Conservation (phyloP, 352 stramenopile species). For the Hyaloperonospora arabidopsidis region DNA sequence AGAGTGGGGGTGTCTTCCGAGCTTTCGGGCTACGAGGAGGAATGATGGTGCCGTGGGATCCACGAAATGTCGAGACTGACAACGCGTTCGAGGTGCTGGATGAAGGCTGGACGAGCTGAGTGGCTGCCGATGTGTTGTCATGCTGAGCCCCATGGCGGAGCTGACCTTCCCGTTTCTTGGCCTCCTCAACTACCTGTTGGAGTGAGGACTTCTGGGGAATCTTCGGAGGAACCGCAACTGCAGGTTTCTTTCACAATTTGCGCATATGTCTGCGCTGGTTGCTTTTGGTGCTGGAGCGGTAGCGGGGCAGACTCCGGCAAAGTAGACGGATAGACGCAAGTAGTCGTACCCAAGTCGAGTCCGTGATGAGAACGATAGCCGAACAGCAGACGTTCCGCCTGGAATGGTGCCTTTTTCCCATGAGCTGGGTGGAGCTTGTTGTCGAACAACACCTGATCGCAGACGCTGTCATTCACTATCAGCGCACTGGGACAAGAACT, state of each 20-base stretch:
- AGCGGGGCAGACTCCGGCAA: background rate
- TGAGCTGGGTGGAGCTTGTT: background rate
- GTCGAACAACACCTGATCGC: background rate
- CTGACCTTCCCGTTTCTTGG: too few species aligned
- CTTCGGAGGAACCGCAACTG: too few species aligned
- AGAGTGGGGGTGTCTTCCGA: background rate
- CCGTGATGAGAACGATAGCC: too few species aligned
- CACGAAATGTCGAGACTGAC: background rate
- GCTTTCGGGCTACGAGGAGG: background rate
- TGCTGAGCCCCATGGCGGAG: background rate
- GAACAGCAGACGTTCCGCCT: too few species aligned
- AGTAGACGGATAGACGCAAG: too few species aligned
- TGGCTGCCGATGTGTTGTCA: background rate
- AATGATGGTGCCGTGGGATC: background rate
- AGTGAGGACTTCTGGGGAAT: background rate
- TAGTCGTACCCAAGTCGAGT: too few species aligned
- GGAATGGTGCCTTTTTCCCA: background rate
- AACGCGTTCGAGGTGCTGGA: background rate
- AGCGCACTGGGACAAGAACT: background rate
- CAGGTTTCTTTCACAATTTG: too few species aligned
- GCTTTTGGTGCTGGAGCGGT: background rate
- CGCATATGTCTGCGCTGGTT: background rate
- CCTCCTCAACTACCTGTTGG: background rate
- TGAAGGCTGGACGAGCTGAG: background rate
- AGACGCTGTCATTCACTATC: too few species aligned